phyloP scores from a whole-genome alignment of 495 filamentous ascomycete species.

The Daldinia grandis region DNA sequence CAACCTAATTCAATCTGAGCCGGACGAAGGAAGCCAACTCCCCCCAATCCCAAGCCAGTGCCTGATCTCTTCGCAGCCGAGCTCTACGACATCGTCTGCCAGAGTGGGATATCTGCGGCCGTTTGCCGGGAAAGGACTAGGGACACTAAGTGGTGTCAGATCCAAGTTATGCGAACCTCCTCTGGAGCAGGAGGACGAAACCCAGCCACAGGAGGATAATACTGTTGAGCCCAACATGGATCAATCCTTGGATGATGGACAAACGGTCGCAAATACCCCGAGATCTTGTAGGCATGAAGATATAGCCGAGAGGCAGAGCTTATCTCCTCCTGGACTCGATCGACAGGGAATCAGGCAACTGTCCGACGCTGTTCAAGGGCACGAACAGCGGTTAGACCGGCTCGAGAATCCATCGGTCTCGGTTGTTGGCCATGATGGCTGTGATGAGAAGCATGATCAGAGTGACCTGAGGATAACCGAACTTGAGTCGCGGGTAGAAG shows the following conservation, averaged over 20 bases:
- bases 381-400: conserved; percentile 64
- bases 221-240: conserved; percentile 18
- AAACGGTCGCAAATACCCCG: conserved; percentile 43
- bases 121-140: conserved; percentile 58
- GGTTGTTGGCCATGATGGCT: conserved; percentile 63
- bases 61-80: conserved; percentile 56
- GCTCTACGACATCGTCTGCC: conserved; percentile 57
- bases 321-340: conserved; percentile 35
- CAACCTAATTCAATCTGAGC: conserved; percentile 51
- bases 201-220: conserved; percentile 40
- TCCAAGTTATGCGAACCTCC: conserved; percentile 46
- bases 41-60: conserved; percentile 63
- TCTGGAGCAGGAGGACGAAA: conserved; percentile 30
- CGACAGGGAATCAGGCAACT: conserved; percentile 47
- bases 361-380: conserved; percentile 53
- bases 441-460: conserved; percentile 66
- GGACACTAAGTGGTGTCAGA: conserved; percentile 55
- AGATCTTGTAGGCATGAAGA: conserved; percentile 41
- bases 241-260: conserved; percentile 36
- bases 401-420: conserved; percentile 70
- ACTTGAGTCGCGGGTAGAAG: conserved; percentile 66
- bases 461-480: conserved; percentile 66
- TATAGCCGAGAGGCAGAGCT: conserved; percentile 29
- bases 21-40: conserved; percentile 44
- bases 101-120: conserved; percentile 56